These are phyloP conservation scores for Cytospora paraplurivora DNA, from an alignment of 2,329 filamentous ascomycete species.

Conservation along the genomic window DNA sequence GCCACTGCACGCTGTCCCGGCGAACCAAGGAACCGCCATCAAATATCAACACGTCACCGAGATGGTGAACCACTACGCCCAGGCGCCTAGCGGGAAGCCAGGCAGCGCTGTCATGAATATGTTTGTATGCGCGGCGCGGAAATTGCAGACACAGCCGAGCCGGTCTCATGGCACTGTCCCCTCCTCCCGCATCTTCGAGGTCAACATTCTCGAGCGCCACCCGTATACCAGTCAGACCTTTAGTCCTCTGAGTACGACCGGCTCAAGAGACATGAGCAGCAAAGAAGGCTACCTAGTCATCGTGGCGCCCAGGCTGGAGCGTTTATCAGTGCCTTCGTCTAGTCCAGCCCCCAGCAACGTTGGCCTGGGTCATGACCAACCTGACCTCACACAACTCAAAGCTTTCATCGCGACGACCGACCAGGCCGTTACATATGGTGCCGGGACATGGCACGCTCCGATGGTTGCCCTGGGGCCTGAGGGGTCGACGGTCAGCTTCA, in stretches of 20 bases:
- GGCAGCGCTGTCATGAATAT: conserved; percentile 75
- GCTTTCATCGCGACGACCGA: conserved; percentile 78
- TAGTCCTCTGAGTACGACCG: conserved; percentile 64
- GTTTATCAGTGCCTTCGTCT: neutral
- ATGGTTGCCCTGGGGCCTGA: conserved; percentile 79
- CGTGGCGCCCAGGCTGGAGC: conserved; percentile 73
- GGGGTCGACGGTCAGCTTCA: conserved; percentile 71
- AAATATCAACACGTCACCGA: conserved; percentile 83
- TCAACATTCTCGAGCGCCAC: conserved; percentile 83
- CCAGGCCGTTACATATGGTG: conserved; percentile 89
- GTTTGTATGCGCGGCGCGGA: conserved; percentile 79
- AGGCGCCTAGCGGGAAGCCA: conserved; percentile 59
- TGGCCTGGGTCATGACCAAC: conserved; percentile 39
- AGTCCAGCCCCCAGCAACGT: neutral
- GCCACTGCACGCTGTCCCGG: conserved; percentile 56
- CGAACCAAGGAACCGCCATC: conserved; percentile 86
- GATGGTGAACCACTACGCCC: conserved; percentile 69
- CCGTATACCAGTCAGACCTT: conserved; percentile 96
- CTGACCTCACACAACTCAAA: conserved; percentile 68
- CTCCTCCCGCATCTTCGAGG: conserved; percentile 53
- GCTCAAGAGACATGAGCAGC: conserved; percentile 31
- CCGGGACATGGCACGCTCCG: conserved; percentile 93
- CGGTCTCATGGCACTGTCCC: conserved; percentile 13
- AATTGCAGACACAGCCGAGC: conserved; percentile 40
- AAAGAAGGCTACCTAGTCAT: conserved; percentile 73